Evolutionary conservation across 2,329 filamentous ascomycete genomes (phyloP).

Genomic region (Cadophora sp.): DNA sequence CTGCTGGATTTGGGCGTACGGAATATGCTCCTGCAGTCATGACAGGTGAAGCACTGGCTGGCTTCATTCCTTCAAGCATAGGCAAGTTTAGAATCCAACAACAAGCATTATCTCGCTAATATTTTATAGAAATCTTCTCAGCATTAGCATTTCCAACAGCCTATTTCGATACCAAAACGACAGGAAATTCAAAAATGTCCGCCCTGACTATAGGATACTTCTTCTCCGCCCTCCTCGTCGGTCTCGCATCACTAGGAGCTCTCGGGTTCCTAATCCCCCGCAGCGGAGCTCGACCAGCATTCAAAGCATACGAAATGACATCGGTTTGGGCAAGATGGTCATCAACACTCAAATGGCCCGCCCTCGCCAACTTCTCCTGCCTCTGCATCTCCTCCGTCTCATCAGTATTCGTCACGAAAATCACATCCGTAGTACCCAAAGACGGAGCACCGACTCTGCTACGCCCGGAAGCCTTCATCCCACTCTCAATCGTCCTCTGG

Average conservation of each 20-base stretch:
- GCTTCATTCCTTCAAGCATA: slow-evolving; percentile 6
- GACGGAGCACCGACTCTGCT: background rate
- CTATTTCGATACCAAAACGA: background rate
- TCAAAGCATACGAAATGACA: slow-evolving; percentile 1
- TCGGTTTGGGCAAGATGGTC: slow-evolving; percentile 1
- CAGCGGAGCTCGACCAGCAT: background rate
- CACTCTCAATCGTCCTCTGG: slow-evolving; percentile 1
- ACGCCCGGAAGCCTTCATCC: slow-evolving; percentile 4
- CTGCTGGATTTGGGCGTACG: background rate
- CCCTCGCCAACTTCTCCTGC: slow-evolving; percentile 5
- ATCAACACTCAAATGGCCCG: slow-evolving; percentile 6
- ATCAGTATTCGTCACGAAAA: slow-evolving; percentile 1
- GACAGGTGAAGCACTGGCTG: slow-evolving; percentile 5
- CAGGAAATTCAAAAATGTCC: background rate
- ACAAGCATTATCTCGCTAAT: background rate
- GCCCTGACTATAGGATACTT: background rate
- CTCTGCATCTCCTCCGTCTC: slow-evolving; percentile 4
- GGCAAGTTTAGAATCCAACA: background rate
- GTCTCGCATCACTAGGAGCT: background rate
- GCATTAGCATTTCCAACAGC: background rate
- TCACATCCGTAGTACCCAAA: background rate
- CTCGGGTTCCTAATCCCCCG: background rate
- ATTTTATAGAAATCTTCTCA: background rate
- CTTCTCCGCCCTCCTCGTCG: background rate
- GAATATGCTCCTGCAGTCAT: slow-evolving; percentile 8